These are phyloP conservation scores for Amaranthus tricolor DNA, from an alignment of 179 eudicot genomes.

Conservation along the genomic window DNA sequence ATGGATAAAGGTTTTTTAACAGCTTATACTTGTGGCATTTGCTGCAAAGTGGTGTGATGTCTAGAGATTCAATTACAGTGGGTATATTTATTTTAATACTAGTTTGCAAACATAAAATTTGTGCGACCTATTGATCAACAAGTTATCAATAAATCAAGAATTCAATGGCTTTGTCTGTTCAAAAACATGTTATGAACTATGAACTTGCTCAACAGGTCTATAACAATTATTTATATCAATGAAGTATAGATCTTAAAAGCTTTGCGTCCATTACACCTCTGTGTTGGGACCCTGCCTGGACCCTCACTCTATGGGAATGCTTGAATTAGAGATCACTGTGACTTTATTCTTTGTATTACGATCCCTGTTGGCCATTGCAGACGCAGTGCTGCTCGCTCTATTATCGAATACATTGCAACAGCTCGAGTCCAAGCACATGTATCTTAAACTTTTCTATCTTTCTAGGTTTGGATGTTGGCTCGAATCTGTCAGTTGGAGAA, in stretches of 20 bases:
- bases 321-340: background rate
- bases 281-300: too few relatives aligned
- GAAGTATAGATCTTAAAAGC: background rate
- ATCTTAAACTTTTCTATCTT: constrained; percentile 7
- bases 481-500: constrained; percentile 96
- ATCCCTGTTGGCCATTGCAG: background rate
- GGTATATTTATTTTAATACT: background rate
- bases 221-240: background rate
- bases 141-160: background rate
- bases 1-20: background rate
- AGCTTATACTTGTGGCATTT: background rate
- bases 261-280: too few relatives aligned
- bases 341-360: background rate
- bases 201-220: background rate
- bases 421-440: background rate
- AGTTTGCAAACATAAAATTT: background rate
- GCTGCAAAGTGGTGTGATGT: background rate
- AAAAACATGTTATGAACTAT: background rate
- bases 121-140: background rate
- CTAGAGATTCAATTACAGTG: background rate
- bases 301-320: too few relatives aligned
- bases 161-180: background rate
- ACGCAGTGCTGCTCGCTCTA: background rate
- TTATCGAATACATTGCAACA: background rate
- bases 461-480: constrained; percentile 93